A percentile compares a stretch with the other conserved stretches of the same genome.
phyloP scores from a whole-genome alignment of 2,329 filamentous ascomycete species.

The Calonectria pseudoturangicola region DNA sequence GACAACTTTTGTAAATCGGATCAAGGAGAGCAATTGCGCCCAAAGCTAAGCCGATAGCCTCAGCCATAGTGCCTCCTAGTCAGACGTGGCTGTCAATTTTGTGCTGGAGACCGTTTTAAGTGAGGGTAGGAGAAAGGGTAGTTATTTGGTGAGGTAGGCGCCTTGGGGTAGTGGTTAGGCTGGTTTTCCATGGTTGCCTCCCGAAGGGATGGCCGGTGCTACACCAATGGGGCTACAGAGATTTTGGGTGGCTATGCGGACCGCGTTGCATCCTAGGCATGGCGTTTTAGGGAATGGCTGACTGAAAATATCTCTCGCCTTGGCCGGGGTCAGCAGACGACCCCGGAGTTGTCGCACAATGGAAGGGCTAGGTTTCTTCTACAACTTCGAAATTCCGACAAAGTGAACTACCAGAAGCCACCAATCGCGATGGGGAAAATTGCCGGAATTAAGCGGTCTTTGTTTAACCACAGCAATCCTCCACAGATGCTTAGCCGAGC shows the following conservation, averaged over 20 bases:
- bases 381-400: background rate
- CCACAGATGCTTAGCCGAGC: slow-evolving; percentile 11
- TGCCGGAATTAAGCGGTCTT: background rate
- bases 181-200: slow-evolving; percentile 1
- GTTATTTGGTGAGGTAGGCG: too few relatives aligned
- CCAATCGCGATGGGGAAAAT: slow-evolving; percentile 1
- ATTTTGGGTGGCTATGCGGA: background rate
- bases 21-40: slow-evolving; percentile 17
- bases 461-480: slow-evolving; percentile 19
- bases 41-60: slow-evolving; percentile 9
- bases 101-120: too few relatives aligned
- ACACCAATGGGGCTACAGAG: background rate
- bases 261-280: background rate
- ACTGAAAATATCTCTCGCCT: slow-evolving; percentile 14
- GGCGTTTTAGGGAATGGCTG: background rate
- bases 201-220: background rate
- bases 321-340: background rate
- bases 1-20: slow-evolving; percentile 6
- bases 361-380: too few relatives aligned
- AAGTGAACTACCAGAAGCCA: background rate
- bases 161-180: background rate
- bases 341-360: background rate
- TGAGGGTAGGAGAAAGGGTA: background rate
- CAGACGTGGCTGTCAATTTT: background rate
- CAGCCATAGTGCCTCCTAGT: background rate